Evolutionary conservation across 2,329 filamentous ascomycete species (phyloP), one percentile per base, ranked within the genome.

Genomic region (Dryadomyces sulphureus): DNA sequence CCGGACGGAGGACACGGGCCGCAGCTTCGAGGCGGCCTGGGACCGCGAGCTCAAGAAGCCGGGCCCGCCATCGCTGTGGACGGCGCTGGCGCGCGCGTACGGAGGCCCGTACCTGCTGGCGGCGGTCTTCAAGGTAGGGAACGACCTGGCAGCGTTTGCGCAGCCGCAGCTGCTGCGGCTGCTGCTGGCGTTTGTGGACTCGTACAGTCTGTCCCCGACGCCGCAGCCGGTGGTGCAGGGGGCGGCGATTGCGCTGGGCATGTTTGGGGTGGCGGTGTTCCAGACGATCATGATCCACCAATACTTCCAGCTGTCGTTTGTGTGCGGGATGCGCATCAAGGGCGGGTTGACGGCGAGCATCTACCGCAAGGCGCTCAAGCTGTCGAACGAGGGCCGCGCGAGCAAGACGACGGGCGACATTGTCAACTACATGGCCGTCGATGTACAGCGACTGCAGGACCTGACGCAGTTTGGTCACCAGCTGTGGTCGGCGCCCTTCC

Each of bases 341-440:
- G 84, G 87, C 36, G 82, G 88, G 3, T 66, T 98, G 51, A 90
- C 86, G 7, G 84, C 90, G 1, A 77, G 88, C 48, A 96, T 98
- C 53, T 98, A 98, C 62, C 76, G 81, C 49, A 98, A 98, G 65
- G 84, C 89, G 0, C 72, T 96, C 51, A 81, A 78, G 52, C 70
- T 98, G 17, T 96, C 90, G 5, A 96, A 94, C 56, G 92, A 98
- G 64, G 92, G 92, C 8, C 78, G 90, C 45, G 75, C 88, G 2
- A 66, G 79, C 39, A 95, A 96, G 65, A 85, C 86, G 0, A 98
- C 92, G 0, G 92, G 92, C 48, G 93, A 98, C 57, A 96, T 98
- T 57, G 92, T 98, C 60, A 98, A 98, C 60, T 92, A 94, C 65
- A 98, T 98, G 90, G 92, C 93, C 40, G 90, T 98, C 9, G 92